A percentile compares a stretch with the other conserved stretches of the same genome.
phyloP scores from a whole-genome alignment of 1,139 yeast genomes.

The Pichia sp. region DNA sequence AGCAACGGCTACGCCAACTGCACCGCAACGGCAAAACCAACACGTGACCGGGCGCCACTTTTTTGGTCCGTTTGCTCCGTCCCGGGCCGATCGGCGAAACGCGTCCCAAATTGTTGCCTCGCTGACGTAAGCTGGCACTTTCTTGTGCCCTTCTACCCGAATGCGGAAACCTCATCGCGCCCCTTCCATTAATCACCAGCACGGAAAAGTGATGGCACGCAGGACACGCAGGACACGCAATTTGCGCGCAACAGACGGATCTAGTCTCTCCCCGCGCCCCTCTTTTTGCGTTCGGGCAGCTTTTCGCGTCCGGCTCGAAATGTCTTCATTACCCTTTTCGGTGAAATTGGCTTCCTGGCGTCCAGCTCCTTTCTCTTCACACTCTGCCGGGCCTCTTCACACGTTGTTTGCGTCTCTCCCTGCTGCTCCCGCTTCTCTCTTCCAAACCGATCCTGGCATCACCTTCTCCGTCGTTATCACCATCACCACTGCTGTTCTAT shows the following conservation, averaged over 20 bases:
- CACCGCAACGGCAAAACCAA: too few relatives aligned
- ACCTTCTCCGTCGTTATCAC: too few relatives aligned
- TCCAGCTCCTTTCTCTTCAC: neutral
- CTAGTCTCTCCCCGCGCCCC: neutral
- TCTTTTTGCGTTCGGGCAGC: neutral
- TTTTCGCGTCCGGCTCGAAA: neutral
- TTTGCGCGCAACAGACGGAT: too few relatives aligned
- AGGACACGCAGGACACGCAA: neutral
- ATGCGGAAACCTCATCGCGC: neutral
- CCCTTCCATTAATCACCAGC: neutral
- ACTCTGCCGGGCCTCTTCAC: neutral
- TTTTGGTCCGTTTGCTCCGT: neutral
- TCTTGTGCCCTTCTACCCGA: neutral
- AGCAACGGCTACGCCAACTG: too few relatives aligned
- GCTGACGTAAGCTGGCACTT: neutral
- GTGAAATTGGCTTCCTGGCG: constrained; percentile 2
- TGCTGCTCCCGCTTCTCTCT: too few relatives aligned
- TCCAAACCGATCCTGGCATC: too few relatives aligned
- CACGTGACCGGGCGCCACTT: neutral
- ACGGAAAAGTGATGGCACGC: neutral
- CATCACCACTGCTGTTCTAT: too few relatives aligned
- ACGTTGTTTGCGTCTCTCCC: neutral
- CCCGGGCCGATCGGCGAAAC: neutral
- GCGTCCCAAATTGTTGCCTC: neutral
- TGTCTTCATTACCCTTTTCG: constrained; percentile 1